Percentiles rank a stretch among this genome's conserved stretches.
phyloP scores from a whole-genome alignment of 2,329 filamentous ascomycete species.

The Ceratocystis destructans region DNA sequence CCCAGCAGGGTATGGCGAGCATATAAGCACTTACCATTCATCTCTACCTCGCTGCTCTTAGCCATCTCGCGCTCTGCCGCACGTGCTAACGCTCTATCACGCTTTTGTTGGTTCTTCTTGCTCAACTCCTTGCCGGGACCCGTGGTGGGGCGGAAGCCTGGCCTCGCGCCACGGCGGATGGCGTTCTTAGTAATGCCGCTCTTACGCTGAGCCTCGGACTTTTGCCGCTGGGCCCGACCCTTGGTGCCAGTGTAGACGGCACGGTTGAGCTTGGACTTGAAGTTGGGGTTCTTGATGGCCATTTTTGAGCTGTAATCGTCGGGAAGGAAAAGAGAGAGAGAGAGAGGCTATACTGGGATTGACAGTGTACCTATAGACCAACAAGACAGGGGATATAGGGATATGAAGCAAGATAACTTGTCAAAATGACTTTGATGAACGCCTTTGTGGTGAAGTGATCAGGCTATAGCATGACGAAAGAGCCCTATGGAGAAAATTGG shows the following conservation, averaged over 20 bases:
- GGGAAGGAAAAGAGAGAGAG: not conserved
- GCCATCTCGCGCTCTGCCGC: conserved; percentile 40
- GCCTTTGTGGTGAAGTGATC: not conserved
- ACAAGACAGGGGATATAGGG: not conserved
- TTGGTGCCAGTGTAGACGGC: conserved; percentile 34
- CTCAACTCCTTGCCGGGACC: conserved; percentile 39
- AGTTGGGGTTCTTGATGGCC: conserved; percentile 47
- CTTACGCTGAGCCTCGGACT: conserved; percentile 29
- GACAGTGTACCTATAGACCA: not conserved
- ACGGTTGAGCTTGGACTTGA: conserved; percentile 38
- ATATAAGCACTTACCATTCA: conserved; percentile 30
- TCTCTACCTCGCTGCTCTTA: conserved; percentile 36
- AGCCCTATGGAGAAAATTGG: conserved; percentile 16
- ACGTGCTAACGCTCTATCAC: conserved; percentile 40
- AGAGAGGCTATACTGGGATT: not conserved
- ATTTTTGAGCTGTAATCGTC: conserved; percentile 26
- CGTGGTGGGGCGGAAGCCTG: conserved; percentile 42
- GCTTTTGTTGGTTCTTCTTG: conserved; percentile 42
- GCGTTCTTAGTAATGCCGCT: conserved; percentile 32
- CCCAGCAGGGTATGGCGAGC: not conserved
- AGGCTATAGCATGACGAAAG: conserved; percentile 3
- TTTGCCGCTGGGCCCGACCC: conserved; percentile 32
- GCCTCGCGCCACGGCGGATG: conserved; percentile 35
- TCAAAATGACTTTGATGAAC: not conserved
- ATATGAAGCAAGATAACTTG: not conserved